Conservation (phyloP, 176 grass and related monocot genomes). For the sorghum (Sorghum bicolor) region Sorghum_bicolor_NCBIv3 NC_012879.2:49133501-49134000, state of each 20-base stretch:
- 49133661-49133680: conserved; percentile 49
- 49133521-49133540: not conserved
- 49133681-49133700: conserved; percentile 40
- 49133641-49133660: conserved; percentile 21
- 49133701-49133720: conserved; percentile 14
- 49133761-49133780: conserved; percentile 56
- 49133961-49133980: no score
- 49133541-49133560: not conserved
- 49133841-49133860: no score
- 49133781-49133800: no score
- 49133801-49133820: no score
- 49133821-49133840: no score
- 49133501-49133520: not conserved
- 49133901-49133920: no score
- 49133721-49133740: conserved; percentile 25
- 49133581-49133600: conserved; percentile 38
- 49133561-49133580: conserved; percentile 1
- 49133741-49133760: conserved; percentile 43
- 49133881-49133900: no score
- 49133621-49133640: conserved; percentile 11
- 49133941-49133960: no score
- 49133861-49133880: no score
- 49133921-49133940: no score
- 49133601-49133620: conserved; percentile 32
- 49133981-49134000: no score